Percentiles rank a stretch among this genome's conserved stretches.
Conservation (phyloP, 1,139 yeast genomes). For the Kurtzmaniella quercitrusa region DNA sequence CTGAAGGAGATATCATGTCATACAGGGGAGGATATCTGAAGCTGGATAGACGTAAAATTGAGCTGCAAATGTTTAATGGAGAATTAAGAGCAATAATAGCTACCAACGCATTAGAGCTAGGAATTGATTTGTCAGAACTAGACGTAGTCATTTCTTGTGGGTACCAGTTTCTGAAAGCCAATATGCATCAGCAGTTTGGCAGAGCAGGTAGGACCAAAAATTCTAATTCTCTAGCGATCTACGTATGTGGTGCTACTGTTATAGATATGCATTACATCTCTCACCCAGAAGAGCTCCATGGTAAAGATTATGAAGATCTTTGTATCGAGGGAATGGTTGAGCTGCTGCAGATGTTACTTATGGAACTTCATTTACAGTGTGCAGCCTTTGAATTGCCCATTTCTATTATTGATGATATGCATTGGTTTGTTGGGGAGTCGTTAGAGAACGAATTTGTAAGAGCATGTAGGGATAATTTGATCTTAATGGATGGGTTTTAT, state of each 20-base stretch:
- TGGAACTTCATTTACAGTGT: slow-evolving; percentile 87
- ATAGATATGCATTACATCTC: slow-evolving; percentile 80
- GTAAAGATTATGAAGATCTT: slow-evolving; percentile 40
- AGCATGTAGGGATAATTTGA: slow-evolving; percentile 47
- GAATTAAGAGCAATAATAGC: slow-evolving; percentile 82
- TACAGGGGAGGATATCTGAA: slow-evolving; percentile 95
- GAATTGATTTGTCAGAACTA: slow-evolving; percentile 88
- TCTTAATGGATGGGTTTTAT: slow-evolving; percentile 51
- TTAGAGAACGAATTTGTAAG: slow-evolving; percentile 20
- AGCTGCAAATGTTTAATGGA: slow-evolving; percentile 85
- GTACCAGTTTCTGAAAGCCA: slow-evolving; percentile 81
- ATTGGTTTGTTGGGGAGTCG: slow-evolving; percentile 43
- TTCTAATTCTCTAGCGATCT: slow-evolving; percentile 64
- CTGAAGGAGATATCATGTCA: slow-evolving; percentile 61
- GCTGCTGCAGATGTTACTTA: slow-evolving; percentile 31
- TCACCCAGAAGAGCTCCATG: slow-evolving; percentile 62
- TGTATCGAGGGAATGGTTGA: slow-evolving; percentile 39
- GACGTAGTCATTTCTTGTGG: slow-evolving; percentile 93
- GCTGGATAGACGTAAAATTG: slow-evolving; percentile 79
- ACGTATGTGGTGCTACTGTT: slow-evolving; percentile 82
- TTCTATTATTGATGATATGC: slow-evolving; percentile 42
- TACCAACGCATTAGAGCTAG: slow-evolving; percentile 91
- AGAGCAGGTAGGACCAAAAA: slow-evolving; percentile 86
- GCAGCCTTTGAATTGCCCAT: slow-evolving; percentile 87
- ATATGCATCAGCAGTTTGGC: slow-evolving; percentile 93